These are phyloP conservation scores for Manihot esculenta DNA, from an alignment of 441 rosid genomes.

Conservation along the genomic window DNA sequence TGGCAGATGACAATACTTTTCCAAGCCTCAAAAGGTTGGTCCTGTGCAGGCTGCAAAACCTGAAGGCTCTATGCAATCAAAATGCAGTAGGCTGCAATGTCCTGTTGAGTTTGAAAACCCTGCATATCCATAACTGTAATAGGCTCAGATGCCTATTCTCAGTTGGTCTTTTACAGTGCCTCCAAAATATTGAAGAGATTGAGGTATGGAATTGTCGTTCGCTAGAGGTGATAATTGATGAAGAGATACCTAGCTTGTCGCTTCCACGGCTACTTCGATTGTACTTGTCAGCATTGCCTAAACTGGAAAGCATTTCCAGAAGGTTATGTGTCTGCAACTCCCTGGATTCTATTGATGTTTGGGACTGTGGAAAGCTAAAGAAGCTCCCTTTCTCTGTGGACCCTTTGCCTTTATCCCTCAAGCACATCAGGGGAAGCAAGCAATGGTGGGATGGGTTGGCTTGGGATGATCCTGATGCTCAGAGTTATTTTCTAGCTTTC, in stretches of 20 bases:
- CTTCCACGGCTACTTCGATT: constrained; percentile 12
- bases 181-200: constrained; percentile 22
- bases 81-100: not conserved
- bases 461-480: constrained; percentile 13
- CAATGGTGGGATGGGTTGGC: constrained; percentile 23
- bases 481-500: constrained; percentile 12
- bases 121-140: constrained; percentile 22
- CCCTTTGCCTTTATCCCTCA: constrained; percentile 14
- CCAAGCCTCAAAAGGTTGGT: constrained; percentile 12
- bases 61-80: constrained; percentile 8
- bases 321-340: constrained; percentile 15
- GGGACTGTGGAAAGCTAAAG: constrained; percentile 23
- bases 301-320: constrained; percentile 18
- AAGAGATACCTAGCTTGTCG: not conserved
- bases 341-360: constrained; percentile 2
- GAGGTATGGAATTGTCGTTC: constrained; percentile 3
- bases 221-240: constrained; percentile 22
- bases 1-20: constrained; percentile 13
- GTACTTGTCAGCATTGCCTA: not conserved
- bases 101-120: constrained; percentile 13
- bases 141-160: constrained; percentile 18
- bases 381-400: constrained; percentile 20
- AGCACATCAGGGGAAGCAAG: constrained; percentile 14
- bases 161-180: constrained; percentile 8
- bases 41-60: constrained; percentile 19